Conservation (phyloP, 169 alveolate genomes). For the Plasmodium sp. region DNA sequence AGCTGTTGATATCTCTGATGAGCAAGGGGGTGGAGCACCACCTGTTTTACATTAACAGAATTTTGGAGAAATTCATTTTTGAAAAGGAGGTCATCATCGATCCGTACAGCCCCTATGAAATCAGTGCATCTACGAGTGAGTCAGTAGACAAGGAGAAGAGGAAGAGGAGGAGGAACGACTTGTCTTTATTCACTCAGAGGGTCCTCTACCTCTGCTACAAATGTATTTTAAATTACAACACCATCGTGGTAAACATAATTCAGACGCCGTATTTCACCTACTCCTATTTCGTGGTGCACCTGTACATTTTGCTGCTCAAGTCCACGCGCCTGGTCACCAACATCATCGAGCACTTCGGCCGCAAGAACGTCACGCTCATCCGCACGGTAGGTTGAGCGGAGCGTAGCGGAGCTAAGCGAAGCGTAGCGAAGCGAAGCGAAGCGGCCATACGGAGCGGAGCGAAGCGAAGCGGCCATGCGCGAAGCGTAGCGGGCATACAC, state of each 20-base stretch:
- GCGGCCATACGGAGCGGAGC: too few relatives aligned
- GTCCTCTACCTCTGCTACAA: constrained; percentile 48
- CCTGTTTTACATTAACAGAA: constrained; percentile 37
- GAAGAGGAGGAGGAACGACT: constrained; percentile 13
- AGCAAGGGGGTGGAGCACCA: constrained; percentile 67
- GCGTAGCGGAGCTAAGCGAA: too few relatives aligned
- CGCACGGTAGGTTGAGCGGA: constrained; percentile 26
- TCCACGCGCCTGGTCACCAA: constrained; percentile 53
- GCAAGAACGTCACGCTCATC: constrained; percentile 39
- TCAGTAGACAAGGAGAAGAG: neutral
- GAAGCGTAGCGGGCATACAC: too few relatives aligned
- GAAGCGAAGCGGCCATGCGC: neutral
- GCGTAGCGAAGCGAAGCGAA: too few relatives aligned
- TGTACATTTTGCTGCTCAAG: constrained; percentile 20
- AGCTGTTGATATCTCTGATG: constrained; percentile 47
- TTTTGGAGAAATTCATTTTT: constrained; percentile 50
- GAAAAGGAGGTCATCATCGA: constrained; percentile 50
- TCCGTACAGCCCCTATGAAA: constrained; percentile 62
- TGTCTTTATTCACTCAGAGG: constrained; percentile 58
- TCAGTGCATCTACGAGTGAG: constrained; percentile 26
- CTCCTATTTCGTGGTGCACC: constrained; percentile 43
- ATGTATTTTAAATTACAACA: constrained; percentile 37
- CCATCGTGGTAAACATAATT: constrained; percentile 35
- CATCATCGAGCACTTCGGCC: constrained; percentile 57
- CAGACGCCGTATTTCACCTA: constrained; percentile 21